phyloP scores from a whole-genome alignment of 2,329 filamentous ascomycete genomes.

The Cercospora brassicicola region DNA sequence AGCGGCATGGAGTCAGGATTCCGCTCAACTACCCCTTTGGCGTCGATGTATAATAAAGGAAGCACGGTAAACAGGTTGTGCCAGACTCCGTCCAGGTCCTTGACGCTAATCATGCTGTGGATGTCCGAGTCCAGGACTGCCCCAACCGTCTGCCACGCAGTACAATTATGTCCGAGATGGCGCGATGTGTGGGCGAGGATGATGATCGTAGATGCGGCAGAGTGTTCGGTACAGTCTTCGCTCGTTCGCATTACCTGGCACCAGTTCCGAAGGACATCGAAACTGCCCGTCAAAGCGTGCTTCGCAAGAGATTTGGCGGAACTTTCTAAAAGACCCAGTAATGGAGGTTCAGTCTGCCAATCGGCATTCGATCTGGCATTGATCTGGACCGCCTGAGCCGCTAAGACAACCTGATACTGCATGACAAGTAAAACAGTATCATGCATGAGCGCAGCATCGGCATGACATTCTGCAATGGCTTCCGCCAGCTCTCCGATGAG shows the following conservation, averaged over 20 bases:
- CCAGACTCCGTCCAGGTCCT: slow-evolving; percentile 43
- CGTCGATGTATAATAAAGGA: slow-evolving; percentile 56
- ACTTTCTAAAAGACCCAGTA: not conserved
- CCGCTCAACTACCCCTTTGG: slow-evolving; percentile 39
- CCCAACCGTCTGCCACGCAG: slow-evolving; percentile 50
- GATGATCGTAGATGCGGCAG: slow-evolving; percentile 48
- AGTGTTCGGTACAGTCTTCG: not conserved
- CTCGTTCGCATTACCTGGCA: slow-evolving; percentile 39
- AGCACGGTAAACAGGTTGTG: slow-evolving; percentile 54
- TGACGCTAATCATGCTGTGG: slow-evolving; percentile 27
- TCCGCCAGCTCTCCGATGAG: slow-evolving; percentile 42
- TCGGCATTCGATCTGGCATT: slow-evolving; percentile 34
- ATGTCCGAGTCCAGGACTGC: slow-evolving; percentile 34
- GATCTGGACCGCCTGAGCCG: slow-evolving; percentile 38
- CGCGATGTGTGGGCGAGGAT: slow-evolving; percentile 48
- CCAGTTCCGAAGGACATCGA: slow-evolving; percentile 43
- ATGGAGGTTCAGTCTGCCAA: not conserved
- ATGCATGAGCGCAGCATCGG: not conserved
- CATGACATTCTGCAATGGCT: slow-evolving; percentile 3
- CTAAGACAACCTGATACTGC: slow-evolving; percentile 35
- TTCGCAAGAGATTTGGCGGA: slow-evolving; percentile 42
- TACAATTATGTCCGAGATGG: slow-evolving; percentile 33
- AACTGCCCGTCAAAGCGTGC: slow-evolving; percentile 31
- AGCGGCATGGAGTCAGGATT: slow-evolving; percentile 40
- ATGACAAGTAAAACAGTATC: slow-evolving; percentile 7